Conservation (phyloP, 805 yeast genomes). For the Ogataea pignaliae region DNA sequence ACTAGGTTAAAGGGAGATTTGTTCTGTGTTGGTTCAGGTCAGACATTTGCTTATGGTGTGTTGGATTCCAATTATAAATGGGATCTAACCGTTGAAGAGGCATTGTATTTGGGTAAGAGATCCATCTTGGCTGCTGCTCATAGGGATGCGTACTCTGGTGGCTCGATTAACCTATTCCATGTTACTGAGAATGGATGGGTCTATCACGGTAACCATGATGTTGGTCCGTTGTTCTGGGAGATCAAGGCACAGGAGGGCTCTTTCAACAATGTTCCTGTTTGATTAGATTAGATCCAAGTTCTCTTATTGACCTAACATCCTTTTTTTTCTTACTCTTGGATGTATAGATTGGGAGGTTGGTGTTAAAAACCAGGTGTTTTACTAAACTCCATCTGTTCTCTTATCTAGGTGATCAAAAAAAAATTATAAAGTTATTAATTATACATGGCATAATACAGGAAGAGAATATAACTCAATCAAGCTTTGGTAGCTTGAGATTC, state of each 20-base stretch:
- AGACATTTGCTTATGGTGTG: constrained; percentile 98
- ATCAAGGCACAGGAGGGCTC: constrained; percentile 84
- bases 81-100: constrained; percentile 92
- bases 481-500: constrained; percentile 7
- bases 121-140: constrained; percentile 96
- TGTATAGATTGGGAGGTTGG: no score
- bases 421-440: background rate
- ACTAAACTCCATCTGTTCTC: no score
- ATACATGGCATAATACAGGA: background rate
- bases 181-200: constrained; percentile 93
- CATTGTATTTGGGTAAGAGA: constrained; percentile 89
- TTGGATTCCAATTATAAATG: constrained; percentile 87
- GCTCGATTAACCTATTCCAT: constrained; percentile 89
- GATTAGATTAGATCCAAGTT: constrained; percentile 10
- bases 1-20: constrained; percentile 91
- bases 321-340: no score
- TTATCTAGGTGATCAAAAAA: background rate
- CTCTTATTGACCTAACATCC: no score
- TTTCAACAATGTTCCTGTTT: constrained; percentile 71
- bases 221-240: constrained; percentile 88
- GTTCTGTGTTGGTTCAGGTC: constrained; percentile 98
- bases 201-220: constrained; percentile 92
- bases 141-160: constrained; percentile 98
- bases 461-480: constrained; percentile 1
- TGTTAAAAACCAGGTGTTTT: no score